Conservation (phyloP, 176 grass and related monocot genomes). For the Coix lacrymajobi region DNA sequence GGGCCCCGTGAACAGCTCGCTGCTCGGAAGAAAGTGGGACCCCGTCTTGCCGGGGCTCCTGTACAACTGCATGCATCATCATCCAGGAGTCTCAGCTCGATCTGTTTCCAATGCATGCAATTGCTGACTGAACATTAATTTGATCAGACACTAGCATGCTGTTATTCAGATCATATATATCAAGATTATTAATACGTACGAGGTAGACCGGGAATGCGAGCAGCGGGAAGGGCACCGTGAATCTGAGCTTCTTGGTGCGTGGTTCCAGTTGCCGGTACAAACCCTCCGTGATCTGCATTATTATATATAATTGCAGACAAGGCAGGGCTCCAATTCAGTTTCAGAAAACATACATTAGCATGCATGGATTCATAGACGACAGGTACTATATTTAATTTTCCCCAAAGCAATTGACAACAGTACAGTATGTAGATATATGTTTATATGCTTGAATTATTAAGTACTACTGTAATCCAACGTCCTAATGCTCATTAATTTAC, state of each 20-base stretch:
- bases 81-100: too few species aligned
- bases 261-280: conserved; percentile 43
- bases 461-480: too few species aligned
- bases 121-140: neutral
- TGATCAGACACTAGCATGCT: too few species aligned
- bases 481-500: too few species aligned
- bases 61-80: conserved; percentile 48
- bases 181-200: conserved; percentile 25
- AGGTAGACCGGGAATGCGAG: conserved; percentile 79
- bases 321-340: neutral
- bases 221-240: conserved; percentile 54
- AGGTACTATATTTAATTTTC: too few species aligned
- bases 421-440: too few species aligned
- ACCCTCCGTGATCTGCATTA: conserved; percentile 58
- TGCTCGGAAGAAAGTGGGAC: conserved; percentile 75
- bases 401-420: too few species aligned
- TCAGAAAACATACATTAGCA: too few species aligned
- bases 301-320: neutral
- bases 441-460: too few species aligned
- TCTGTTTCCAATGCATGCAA: too few species aligned
- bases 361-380: too few species aligned
- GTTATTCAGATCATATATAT: neutral
- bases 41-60: conserved; percentile 73
- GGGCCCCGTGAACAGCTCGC: conserved; percentile 59
- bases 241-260: conserved; percentile 52